Evolutionary conservation across 2,329 filamentous ascomycete genomes (phyloP), one percentile per base, ranked within the genome.

Genomic region (Teratosphaeriaceae sp.): DNA sequence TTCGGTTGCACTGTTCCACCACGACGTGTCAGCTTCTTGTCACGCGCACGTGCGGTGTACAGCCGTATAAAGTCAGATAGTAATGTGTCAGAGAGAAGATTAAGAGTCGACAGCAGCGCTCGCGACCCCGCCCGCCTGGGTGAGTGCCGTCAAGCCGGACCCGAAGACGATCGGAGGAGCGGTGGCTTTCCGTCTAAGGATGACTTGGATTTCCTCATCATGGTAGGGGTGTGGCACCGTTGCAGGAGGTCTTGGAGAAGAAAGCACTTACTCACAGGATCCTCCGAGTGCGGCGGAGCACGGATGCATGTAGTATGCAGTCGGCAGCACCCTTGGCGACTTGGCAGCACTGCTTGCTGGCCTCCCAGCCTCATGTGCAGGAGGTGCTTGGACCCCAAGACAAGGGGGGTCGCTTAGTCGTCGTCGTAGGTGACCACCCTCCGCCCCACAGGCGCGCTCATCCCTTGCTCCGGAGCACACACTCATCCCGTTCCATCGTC

Each of bases 101-200:
- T 61, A 60, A 47, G 44, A 57, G 31, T 61, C 58, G 55, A 56
- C 58, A 61, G 40, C 43, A 58, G 50, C 43, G 34, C 13, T 15
- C 43, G n/a, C n/a, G 30, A 43, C 48, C 44, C 18, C 47, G 24
- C 38, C 33, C 26, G 49, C 39, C 40, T 57, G 57, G 53, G 46
- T 60, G 50, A 51, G 52, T 55, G 52, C 47, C 42, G 15, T 40
- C 15, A 49, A 44, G 43, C 54, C 56, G 44, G 48, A 59, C 45
- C 58, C 57, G 39, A 56, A 31, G 39, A 33, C 45, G 11, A 16
- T 22, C 33, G 27, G 26, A 34, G 42, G 37, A 45, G 43, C 34
- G 39, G 19, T 26, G 45, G 54, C 50, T 60, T 58, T 64, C 51
- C 56, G 60, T 53, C 60, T 65, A 65, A 65, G 62, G 62, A 65